Evolutionary conservation across 495 filamentous ascomycete species (phyloP).

Genomic region (Elaphomyces granulatus): DNA sequence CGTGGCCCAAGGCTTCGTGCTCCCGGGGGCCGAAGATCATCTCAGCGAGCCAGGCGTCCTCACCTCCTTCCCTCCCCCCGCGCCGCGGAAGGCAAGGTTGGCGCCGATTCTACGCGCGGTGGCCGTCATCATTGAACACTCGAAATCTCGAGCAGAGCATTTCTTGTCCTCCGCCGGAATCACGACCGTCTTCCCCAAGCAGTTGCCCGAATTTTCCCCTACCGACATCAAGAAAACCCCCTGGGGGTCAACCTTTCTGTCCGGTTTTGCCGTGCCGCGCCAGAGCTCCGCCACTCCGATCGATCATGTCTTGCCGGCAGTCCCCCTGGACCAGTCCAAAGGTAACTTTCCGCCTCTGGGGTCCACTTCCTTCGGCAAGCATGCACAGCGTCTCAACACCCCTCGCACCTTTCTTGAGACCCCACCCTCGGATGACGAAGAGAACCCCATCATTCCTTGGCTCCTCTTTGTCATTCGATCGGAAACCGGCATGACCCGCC

Average conservation of each 20-base stretch:
- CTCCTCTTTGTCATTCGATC: slow-evolving; percentile 57
- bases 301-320: slow-evolving; percentile 45
- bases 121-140: slow-evolving; percentile 62
- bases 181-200: slow-evolving; percentile 50
- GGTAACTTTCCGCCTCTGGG: slow-evolving; percentile 46
- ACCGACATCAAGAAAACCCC: slow-evolving; percentile 32
- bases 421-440: slow-evolving; percentile 43
- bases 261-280: slow-evolving; percentile 30
- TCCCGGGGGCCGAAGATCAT: slow-evolving; percentile 36
- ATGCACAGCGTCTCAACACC: slow-evolving; percentile 27
- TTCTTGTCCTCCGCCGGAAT: slow-evolving; percentile 69
- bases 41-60: slow-evolving; percentile 21
- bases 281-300: slow-evolving; percentile 35
- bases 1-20: slow-evolving; percentile 47
- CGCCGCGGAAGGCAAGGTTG: slow-evolving; percentile 44
- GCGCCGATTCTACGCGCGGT: slow-evolving; percentile 68
- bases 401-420: slow-evolving; percentile 22
- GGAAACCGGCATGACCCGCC: slow-evolving; percentile 44
- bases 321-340: slow-evolving; percentile 21
- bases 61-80: slow-evolving; percentile 30
- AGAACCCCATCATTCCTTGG: slow-evolving; percentile 72
- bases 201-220: slow-evolving; percentile 27
- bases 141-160: slow-evolving; percentile 59
- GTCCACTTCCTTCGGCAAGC: slow-evolving; percentile 27
- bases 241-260: slow-evolving; percentile 33